phyloP scores from a whole-genome alignment of 2,329 filamentous ascomycete genomes.

The Phialophora chinensis region DNA sequence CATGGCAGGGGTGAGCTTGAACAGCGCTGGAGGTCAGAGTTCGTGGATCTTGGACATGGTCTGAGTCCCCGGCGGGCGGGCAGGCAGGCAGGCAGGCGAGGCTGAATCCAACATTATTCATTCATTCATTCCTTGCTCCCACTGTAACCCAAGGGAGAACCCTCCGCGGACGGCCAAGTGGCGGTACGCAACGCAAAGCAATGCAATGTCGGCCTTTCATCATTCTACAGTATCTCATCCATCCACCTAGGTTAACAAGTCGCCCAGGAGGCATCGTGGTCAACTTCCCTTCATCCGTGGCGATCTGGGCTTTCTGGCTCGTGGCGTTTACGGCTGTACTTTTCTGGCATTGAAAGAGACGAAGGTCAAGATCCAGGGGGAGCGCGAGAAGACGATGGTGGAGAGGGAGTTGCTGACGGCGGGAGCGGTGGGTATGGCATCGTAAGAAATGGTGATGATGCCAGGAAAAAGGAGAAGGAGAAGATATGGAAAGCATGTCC shows the following conservation, averaged over 20 bases:
- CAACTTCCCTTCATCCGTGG: conserved; percentile 10
- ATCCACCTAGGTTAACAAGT: background rate
- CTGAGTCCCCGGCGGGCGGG: conserved; percentile 4
- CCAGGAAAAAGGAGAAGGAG: conserved; percentile 1
- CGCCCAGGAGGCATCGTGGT: conserved; percentile 15
- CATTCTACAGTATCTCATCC: conserved; percentile 10
- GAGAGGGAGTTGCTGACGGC: no score
- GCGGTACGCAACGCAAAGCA: no score
- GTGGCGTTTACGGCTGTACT: no score
- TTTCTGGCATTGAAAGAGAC: no score
- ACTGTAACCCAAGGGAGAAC: background rate
- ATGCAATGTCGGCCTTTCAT: no score
- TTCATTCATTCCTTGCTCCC: no score
- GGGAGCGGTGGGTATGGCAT: no score
- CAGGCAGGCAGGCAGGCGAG: background rate
- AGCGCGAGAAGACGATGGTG: no score
- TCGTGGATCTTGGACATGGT: conserved; percentile 34
- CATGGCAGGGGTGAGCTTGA: conserved; percentile 13
- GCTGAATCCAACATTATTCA: background rate
- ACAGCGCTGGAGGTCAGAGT: conserved; percentile 15
- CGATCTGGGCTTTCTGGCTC: no score
- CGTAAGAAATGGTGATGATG: conserved; percentile 17
- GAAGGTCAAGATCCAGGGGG: no score
- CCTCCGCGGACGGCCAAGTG: no score
- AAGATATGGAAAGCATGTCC: background rate